Base-by-base conservation (phyloP, 306 rosid genomes). In the Castanospermum australe region DNA sequence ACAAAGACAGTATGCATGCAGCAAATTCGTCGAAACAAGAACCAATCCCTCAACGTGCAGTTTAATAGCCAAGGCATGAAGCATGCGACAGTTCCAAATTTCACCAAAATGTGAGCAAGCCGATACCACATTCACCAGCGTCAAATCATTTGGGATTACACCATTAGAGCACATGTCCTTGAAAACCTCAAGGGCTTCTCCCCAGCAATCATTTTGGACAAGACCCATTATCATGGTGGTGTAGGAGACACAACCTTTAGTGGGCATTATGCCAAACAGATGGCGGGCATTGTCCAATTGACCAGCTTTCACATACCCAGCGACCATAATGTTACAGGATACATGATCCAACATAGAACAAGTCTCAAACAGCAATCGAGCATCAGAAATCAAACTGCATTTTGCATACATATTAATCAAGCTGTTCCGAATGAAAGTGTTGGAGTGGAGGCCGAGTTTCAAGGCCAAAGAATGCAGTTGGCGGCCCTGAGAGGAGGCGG, bases 171-270 rank as follows among this genome's bases (percentile, higher is more conserved):
- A 86, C 99, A 94, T 91, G 67, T 87, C 89, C 90, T 81, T 90
- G 73, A 92, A 94, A 77, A 91, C 86, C 79, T 81, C 85, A 75
- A 87, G 79, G 50, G 93, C 97, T 59, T 92, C 94, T 0, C 25
- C 14, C 88, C 95, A 91, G 76, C 84, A 82, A 14, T 25, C 86
- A 81, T 86, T 87, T 76, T 86, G 86, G 0, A 88, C 89, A 80
- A 92, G 87, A 68, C 99, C 97, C 90, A 87, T 84, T 15, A 92
- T 90, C 98, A 95, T 92, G 35, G 96, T 86, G 1, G 99, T 92
- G 69, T 89, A 94, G 13, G 99, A 89, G 41, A 95, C 89, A 79
- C 89, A 91, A 17, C 85, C 83, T 82, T 77, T 92, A 3, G 13
- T 9, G 10, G 97, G 96, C 93, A 89, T 95, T 86, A 33, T 67